Evolutionary conservation across 257 asterid species (phyloP).

Genomic region (Solanum stenotomum): DNA sequence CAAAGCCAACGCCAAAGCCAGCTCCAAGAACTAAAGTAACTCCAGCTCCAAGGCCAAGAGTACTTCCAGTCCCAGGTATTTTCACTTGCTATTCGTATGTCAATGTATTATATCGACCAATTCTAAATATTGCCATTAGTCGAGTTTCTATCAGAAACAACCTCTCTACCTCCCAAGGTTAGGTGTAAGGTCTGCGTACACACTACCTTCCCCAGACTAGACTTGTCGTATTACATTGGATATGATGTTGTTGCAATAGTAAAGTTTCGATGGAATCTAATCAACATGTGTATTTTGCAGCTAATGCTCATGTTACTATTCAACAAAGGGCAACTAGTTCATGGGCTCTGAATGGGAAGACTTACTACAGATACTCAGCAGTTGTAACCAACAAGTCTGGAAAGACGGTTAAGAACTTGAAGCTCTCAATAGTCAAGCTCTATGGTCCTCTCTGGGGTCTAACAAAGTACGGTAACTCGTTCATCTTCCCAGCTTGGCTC

Average conservation of each 20-base stretch:
- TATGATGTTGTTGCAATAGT: background rate
- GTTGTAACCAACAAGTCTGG: slow-evolving; percentile 64
- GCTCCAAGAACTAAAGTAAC: slow-evolving; percentile 26
- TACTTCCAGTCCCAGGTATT: slow-evolving; percentile 54
- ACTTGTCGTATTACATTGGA: background rate
- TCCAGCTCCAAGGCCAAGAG: slow-evolving; percentile 35
- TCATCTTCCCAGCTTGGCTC: slow-evolving; percentile 77
- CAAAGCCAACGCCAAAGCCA: slow-evolving; percentile 16
- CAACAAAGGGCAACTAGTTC: slow-evolving; percentile 52
- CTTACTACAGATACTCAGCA: slow-evolving; percentile 72
- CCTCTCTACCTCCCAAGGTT: background rate
- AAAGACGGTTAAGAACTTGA: slow-evolving; percentile 64
- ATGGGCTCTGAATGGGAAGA: slow-evolving; percentile 61
- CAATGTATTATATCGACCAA: background rate
- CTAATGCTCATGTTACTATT: slow-evolving; percentile 29
- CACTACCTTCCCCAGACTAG: background rate
- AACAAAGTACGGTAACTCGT: slow-evolving; percentile 53
- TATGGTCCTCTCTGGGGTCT: slow-evolving; percentile 98
- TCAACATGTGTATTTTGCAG: slow-evolving; percentile 25
- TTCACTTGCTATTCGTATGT: background rate
- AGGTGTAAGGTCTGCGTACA: background rate
- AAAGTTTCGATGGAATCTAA: background rate
- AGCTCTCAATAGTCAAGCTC: slow-evolving; percentile 54
- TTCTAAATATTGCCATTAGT: background rate
- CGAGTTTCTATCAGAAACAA: background rate